Percentiles rank a stretch among this genome's conserved stretches.
Evolutionary conservation across 345 rosid species (phyloP).

Genomic region (Sisymbrium altissimum): DNA sequence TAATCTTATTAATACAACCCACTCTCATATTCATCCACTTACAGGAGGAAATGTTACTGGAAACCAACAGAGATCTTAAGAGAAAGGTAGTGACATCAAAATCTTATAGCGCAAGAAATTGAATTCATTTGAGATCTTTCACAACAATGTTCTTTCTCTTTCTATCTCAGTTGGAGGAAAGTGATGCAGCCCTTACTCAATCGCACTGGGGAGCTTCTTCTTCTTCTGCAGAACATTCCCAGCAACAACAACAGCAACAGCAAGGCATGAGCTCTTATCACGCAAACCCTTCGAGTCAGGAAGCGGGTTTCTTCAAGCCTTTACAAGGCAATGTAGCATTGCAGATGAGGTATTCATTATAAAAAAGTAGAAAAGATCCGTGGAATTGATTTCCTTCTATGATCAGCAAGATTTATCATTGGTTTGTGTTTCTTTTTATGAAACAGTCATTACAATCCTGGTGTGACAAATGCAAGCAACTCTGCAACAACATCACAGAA

Average conservation of each 20-base stretch:
- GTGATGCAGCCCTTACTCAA: slow-evolving; percentile 29
- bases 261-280: slow-evolving; percentile 25
- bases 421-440: not conserved
- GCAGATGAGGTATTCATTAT: slow-evolving; percentile 35
- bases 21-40: not conserved
- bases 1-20: not conserved
- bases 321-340: slow-evolving; percentile 35
- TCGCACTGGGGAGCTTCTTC: slow-evolving; percentile 26
- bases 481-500: slow-evolving; percentile 38
- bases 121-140: not conserved
- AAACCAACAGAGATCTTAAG: slow-evolving; percentile 37
- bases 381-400: not conserved
- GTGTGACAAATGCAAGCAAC: slow-evolving; percentile 24
- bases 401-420: not conserved
- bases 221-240: slow-evolving; percentile 25
- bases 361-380: not conserved
- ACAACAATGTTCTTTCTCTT: not conserved
- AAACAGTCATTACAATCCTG: slow-evolving; percentile 35
- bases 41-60: slow-evolving; percentile 39
- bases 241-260: slow-evolving; percentile 21
- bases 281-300: slow-evolving; percentile 25
- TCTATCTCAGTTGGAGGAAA: slow-evolving; percentile 33
- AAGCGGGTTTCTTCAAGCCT: slow-evolving; percentile 34
- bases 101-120: not conserved
- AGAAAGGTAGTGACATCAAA: slow-evolving; percentile 29